These are phyloP conservation scores for Xylaria intraflava DNA, from an alignment of 495 filamentous ascomycete species.

Conservation along the genomic window DNA sequence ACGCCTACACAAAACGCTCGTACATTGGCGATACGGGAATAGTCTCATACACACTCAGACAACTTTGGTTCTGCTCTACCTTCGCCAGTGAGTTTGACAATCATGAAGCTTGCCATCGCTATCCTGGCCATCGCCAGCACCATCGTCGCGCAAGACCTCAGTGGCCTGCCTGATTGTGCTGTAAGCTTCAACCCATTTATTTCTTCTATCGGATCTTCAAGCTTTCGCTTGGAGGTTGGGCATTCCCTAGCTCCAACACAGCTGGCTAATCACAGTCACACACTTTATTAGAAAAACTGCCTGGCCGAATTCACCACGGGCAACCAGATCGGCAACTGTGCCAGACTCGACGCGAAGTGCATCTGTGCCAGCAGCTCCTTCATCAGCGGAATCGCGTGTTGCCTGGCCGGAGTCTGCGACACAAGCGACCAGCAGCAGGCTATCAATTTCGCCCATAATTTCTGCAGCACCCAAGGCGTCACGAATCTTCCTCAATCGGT, in stretches of 20 bases:
- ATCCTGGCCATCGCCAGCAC: slow-evolving; percentile 24
- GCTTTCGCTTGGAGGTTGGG: neutral
- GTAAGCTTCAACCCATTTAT: slow-evolving; percentile 29
- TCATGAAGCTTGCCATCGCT: slow-evolving; percentile 37
- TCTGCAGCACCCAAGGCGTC: slow-evolving; percentile 14
- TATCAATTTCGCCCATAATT: slow-evolving; percentile 23
- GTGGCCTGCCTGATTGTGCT: slow-evolving; percentile 48
- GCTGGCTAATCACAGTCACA: slow-evolving; percentile 10
- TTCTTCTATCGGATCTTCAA: neutral
- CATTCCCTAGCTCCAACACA: neutral
- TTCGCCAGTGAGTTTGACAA: slow-evolving; percentile 6
- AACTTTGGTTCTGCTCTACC: neutral
- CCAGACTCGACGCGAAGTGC: slow-evolving; percentile 51
- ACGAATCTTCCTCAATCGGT: slow-evolving; percentile 6
- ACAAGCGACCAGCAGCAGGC: slow-evolving; percentile 45
- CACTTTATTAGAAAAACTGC: slow-evolving; percentile 44
- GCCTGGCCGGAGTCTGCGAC: slow-evolving; percentile 52
- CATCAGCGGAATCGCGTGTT: slow-evolving; percentile 59
- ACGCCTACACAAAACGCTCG: too few relatives aligned
- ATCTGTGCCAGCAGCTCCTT: slow-evolving; percentile 59
- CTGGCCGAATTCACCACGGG: slow-evolving; percentile 40
- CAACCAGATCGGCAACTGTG: slow-evolving; percentile 46
- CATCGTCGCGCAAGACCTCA: slow-evolving; percentile 35
- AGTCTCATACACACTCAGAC: neutral
- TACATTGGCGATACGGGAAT: too few relatives aligned